Percentiles rank a stretch among this genome's conserved stretches.
Evolutionary conservation across 2,329 filamentous ascomycete genomes (phyloP).

Genomic region (Exserohilum rostratum): DNA sequence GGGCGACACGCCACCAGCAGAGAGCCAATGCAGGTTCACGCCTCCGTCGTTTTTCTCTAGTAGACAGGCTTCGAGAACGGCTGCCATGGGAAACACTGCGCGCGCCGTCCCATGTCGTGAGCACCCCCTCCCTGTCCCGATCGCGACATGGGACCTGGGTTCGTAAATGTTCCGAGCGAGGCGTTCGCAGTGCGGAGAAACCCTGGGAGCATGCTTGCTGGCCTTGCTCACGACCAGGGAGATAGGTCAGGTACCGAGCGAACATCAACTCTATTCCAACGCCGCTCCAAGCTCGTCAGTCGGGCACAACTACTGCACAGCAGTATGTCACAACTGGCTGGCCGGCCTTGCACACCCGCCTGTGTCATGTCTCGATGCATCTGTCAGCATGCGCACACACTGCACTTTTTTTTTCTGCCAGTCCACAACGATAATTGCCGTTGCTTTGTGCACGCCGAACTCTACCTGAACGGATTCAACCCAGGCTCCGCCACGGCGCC

Average conservation of each 20-base stretch:
- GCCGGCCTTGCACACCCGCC: neutral
- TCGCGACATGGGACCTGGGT: conserved; percentile 48
- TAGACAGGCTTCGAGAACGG: conserved; percentile 39
- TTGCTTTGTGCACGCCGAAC: conserved; percentile 15
- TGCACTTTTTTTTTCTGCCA: neutral
- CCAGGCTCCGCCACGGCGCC: conserved; percentile 7
- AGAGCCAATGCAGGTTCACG: conserved; percentile 15
- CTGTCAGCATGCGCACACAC: conserved; percentile 3
- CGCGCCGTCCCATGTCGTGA: conserved; percentile 28
- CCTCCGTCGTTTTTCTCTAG: conserved; percentile 2
- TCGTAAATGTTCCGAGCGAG: conserved; percentile 47
- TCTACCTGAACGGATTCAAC: conserved; percentile 12
- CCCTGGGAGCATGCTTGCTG: conserved; percentile 44
- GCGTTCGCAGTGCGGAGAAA: conserved; percentile 49
- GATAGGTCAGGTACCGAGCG: conserved; percentile 45
- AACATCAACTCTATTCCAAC: conserved; percentile 47
- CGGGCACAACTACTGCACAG: conserved; percentile 1
- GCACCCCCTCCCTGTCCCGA: conserved; percentile 36
- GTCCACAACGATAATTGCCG: conserved; percentile 15
- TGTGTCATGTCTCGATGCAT: neutral
- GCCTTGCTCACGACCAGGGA: conserved; percentile 45
- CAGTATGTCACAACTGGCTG: neutral
- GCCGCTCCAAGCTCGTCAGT: conserved; percentile 16
- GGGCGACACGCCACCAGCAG: conserved; percentile 20
- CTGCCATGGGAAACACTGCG: conserved; percentile 21